Conservation (phyloP, 495 filamentous ascomycete genomes). For the Opeltia flavorubescens region DNA sequence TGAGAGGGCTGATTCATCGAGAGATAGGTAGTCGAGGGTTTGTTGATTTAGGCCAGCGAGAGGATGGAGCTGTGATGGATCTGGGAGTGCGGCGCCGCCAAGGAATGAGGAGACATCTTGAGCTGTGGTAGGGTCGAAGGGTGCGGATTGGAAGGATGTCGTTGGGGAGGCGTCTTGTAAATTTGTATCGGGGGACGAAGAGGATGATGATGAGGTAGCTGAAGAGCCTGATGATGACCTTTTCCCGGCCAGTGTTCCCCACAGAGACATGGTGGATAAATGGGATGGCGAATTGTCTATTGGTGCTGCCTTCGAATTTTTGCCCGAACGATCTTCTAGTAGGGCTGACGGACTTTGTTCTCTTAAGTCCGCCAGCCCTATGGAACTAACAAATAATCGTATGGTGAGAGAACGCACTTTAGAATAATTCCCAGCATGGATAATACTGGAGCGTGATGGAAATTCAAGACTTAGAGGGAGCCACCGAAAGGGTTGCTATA, state of each 20-base stretch:
- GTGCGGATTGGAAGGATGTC: slow-evolving; percentile 36
- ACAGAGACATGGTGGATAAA: slow-evolving; percentile 50
- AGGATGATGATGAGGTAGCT: slow-evolving; percentile 12
- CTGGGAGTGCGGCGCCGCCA: slow-evolving; percentile 50
- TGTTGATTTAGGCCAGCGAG: slow-evolving; percentile 86
- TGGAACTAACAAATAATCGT: too few relatives aligned
- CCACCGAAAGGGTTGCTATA: too few relatives aligned
- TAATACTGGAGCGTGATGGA: too few relatives aligned
- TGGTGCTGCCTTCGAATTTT: too few relatives aligned
- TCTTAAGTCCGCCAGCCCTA: too few relatives aligned
- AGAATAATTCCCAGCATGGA: too few relatives aligned
- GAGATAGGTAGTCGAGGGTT: slow-evolving; percentile 78
- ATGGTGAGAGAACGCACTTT: too few relatives aligned
- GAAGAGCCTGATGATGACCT: slow-evolving; percentile 42
- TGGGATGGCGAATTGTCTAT: too few relatives aligned
- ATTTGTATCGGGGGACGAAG: slow-evolving; percentile 12
- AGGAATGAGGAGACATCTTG: slow-evolving; percentile 78
- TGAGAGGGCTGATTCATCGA: slow-evolving; percentile 84
- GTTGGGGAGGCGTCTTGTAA: slow-evolving; percentile 21
- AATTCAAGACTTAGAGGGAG: too few relatives aligned
- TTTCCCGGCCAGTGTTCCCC: slow-evolving; percentile 76
- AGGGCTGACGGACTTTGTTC: not conserved
- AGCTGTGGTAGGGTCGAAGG: slow-evolving; percentile 53
- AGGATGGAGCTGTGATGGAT: slow-evolving; percentile 83
- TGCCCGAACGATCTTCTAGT: not conserved